Conservation (phyloP, 2,329 filamentous ascomycete species). For the Neophaeococcomyces mojaviensis region DNA sequence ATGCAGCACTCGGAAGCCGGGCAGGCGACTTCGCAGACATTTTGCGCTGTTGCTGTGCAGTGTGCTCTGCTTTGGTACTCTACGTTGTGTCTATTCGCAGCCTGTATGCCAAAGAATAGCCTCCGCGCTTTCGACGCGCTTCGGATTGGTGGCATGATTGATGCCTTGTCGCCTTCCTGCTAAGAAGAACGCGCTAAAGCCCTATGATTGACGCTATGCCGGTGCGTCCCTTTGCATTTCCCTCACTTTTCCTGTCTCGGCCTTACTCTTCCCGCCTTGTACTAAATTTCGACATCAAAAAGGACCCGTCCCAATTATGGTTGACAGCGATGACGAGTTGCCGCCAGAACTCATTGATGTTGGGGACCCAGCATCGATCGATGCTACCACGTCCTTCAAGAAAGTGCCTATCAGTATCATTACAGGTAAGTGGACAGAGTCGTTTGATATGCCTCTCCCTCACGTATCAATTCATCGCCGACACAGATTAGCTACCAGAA, state of each 20-base stretch:
- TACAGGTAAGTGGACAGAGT: constrained; percentile 34
- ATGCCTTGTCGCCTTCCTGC: constrained; percentile 1
- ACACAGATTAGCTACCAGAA: background rate
- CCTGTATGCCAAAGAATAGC: constrained; percentile 1
- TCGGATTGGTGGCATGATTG: background rate
- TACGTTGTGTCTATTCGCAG: constrained; percentile 2
- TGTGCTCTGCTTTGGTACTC: constrained; percentile 7
- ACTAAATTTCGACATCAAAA: too few species aligned
- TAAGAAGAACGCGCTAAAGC: background rate
- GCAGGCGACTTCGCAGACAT: constrained; percentile 13
- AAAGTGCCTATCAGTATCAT: constrained; percentile 46
- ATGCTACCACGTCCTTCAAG: constrained; percentile 23
- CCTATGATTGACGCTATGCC: background rate
- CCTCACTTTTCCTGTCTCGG: too few species aligned
- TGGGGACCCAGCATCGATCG: constrained; percentile 14
- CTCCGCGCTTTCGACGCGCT: background rate
- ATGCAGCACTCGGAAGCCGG: constrained; percentile 33
- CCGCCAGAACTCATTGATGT: constrained; percentile 39
- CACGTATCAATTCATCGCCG: background rate
- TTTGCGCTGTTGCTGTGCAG: background rate
- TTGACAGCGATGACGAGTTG: constrained; percentile 36
- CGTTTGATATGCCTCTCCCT: background rate
- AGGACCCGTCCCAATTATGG: constrained; percentile 7
- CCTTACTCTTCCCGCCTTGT: too few species aligned
- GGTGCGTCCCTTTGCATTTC: too few species aligned